Percentiles rank a stretch among this genome's conserved stretches.
phyloP scores from a whole-genome alignment of 257 asterid species.

The Dorcoceras hygrometricum region DNA sequence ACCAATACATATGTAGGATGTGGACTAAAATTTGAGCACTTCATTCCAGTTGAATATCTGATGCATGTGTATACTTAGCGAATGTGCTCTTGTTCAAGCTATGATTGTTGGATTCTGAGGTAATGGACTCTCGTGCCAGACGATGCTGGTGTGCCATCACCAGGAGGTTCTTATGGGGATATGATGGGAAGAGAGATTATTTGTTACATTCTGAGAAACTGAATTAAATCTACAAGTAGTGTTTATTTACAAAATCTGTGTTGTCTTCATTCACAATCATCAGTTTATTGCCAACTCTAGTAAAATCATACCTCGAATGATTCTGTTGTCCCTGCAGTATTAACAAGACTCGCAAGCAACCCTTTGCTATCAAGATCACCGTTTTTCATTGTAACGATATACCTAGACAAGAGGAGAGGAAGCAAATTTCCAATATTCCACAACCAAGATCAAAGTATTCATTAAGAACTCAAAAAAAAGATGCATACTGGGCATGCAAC shows the following conservation, averaged over 20 bases:
- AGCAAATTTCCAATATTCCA: neutral
- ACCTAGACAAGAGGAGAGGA: conserved; percentile 34
- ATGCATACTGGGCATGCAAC: conserved; percentile 64
- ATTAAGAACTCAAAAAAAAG: neutral
- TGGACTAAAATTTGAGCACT: too few species aligned
- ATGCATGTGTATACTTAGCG: too few species aligned
- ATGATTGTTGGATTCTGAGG: too few species aligned
- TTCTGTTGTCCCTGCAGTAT: conserved; percentile 64
- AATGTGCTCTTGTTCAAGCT: too few species aligned
- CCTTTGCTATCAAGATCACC: conserved; percentile 93
- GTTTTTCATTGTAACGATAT: conserved; percentile 73
- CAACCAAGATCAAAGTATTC: neutral
- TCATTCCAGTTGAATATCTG: too few species aligned
- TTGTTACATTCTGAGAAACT: neutral
- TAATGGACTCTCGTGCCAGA: too few species aligned
- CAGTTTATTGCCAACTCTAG: neutral
- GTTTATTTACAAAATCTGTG: neutral
- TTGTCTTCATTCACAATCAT: neutral
- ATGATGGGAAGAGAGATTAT: too few species aligned
- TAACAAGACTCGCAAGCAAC: conserved; percentile 53
- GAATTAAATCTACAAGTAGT: neutral
- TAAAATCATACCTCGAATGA: conserved; percentile 67
- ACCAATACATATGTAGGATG: too few species aligned
- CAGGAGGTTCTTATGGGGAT: too few species aligned
- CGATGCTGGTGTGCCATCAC: too few species aligned